These are phyloP conservation scores for Tuber indicum DNA, from an alignment of 495 filamentous ascomycete genomes.

Conservation along the genomic window DNA sequence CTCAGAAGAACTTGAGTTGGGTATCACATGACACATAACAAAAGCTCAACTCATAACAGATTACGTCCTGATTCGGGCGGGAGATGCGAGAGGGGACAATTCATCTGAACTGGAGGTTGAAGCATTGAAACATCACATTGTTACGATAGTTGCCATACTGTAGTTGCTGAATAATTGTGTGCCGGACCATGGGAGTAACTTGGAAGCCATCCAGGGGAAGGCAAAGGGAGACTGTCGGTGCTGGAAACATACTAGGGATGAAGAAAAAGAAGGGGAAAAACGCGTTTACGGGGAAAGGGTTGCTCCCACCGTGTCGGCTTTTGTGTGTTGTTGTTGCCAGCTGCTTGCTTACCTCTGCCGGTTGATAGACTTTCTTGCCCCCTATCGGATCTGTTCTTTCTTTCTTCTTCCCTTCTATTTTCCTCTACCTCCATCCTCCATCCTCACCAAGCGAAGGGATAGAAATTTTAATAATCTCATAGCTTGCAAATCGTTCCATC, in stretches of 20 bases:
- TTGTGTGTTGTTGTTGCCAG: neutral
- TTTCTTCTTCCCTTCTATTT: constrained; percentile 3
- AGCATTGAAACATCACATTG: neutral
- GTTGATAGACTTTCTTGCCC: neutral
- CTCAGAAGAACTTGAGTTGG: neutral
- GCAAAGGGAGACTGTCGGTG: neutral
- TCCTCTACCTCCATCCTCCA: neutral
- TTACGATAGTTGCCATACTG: neutral
- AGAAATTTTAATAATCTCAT: neutral
- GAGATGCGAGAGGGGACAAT: neutral
- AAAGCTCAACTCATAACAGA: neutral
- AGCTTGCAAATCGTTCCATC: neutral
- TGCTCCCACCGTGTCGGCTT: neutral
- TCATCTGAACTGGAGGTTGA: neutral
- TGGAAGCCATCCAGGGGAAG: neutral
- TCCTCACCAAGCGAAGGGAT: neutral
- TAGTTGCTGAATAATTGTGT: neutral
- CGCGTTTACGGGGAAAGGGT: neutral
- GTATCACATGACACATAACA: neutral
- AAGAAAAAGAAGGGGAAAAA: neutral
- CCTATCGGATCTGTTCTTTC: neutral
- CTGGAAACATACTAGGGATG: neutral
- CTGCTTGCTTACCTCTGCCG: neutral
- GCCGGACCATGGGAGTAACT: neutral
- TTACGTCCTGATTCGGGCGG: neutral